These are phyloP conservation scores for Euphorbia neoarborescens DNA, from an alignment of 441 rosid species.

Conservation along the genomic window DNA sequence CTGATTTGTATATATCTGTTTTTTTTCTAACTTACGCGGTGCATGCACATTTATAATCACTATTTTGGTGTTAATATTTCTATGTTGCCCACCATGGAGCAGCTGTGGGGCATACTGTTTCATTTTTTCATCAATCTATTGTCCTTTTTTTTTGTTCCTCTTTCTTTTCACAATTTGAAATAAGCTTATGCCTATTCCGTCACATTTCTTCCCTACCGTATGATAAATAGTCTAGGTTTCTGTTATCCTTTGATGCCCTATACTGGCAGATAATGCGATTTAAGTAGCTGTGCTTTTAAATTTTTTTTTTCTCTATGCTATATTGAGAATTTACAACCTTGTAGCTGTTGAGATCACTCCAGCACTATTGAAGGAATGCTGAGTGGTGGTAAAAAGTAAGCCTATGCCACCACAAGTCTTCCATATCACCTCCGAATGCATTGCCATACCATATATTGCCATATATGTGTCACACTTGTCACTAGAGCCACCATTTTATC, in stretches of 20 bases:
- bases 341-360: neutral
- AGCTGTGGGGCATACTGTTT: neutral
- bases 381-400: neutral
- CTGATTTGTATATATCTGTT: neutral
- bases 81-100: neutral
- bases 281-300: neutral
- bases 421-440: neutral
- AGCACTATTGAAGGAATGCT: neutral
- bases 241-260: neutral
- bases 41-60: neutral
- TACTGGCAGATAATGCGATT: neutral
- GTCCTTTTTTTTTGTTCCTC: neutral
- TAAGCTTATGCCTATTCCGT: neutral
- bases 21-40: neutral
- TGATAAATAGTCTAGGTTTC: neutral
- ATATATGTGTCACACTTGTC: neutral
- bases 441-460: neutral
- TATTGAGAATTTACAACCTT: neutral
- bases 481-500: neutral
- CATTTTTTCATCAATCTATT: neutral
- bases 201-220: neutral
- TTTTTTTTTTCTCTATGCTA: neutral
- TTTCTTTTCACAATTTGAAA: neutral
- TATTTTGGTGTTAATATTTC: neutral
- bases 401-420: neutral